Percentiles rank a stretch among this genome's conserved stretches.
These are phyloP conservation scores for Steccherinum ochraceum DNA, from an alignment of 768 basidiomycete species.

Conservation along the genomic window DNA sequence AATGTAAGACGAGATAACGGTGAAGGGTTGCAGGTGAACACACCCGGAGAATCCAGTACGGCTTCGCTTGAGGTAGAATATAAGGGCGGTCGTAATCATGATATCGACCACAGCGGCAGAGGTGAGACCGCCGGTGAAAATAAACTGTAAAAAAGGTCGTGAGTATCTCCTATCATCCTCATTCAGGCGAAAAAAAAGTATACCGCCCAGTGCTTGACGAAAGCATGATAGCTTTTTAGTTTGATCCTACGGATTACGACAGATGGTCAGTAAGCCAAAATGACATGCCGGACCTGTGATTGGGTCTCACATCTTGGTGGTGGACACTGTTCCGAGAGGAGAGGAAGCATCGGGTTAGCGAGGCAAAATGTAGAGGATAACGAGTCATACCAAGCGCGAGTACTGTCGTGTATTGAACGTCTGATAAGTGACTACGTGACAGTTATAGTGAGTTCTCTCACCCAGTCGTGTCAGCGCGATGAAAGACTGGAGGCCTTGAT, in stretches of 20 bases:
- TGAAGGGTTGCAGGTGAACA: background rate
- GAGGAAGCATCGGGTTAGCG: no score
- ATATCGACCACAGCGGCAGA: constrained; percentile 9
- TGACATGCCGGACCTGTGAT: background rate
- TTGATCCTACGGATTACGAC: background rate
- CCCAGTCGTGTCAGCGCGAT: constrained; percentile 5
- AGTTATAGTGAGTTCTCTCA: background rate
- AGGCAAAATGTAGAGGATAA: no score
- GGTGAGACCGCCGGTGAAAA: constrained; percentile 10
- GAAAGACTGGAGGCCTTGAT: background rate
- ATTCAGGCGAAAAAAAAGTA: background rate
- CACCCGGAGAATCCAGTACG: constrained; percentile 10
- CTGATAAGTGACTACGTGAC: no score
- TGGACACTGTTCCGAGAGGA: background rate
- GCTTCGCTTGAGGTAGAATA: constrained; percentile 6
- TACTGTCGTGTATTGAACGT: no score
- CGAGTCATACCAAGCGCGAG: background rate
- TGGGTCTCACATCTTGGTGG: background rate
- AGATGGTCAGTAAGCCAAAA: background rate
- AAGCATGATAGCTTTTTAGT: background rate
- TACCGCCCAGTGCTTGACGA: background rate
- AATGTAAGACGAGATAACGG: background rate
- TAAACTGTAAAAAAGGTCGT: constrained; percentile 1
- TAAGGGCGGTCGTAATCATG: constrained; percentile 7
- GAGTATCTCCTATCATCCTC: no score